Percentiles rank a stretch among this genome's conserved stretches.
phyloP scores from a whole-genome alignment of 2,329 filamentous ascomycete species.

The Scorias spongiosa region DNA sequence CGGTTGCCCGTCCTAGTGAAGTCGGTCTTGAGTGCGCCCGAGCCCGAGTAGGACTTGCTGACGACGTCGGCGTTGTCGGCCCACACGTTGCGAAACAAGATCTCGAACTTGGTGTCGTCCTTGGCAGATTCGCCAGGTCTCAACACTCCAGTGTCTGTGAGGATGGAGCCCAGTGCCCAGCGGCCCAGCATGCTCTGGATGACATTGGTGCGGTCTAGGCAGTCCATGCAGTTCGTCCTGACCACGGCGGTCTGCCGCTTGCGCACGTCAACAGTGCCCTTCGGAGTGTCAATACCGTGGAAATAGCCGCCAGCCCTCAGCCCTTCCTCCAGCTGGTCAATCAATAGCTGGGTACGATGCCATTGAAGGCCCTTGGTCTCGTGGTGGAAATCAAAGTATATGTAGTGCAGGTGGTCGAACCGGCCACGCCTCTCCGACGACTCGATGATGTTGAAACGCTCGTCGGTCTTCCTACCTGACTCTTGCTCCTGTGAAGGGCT shows the following conservation, averaged over 20 bases:
- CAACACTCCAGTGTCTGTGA: constrained; percentile 70
- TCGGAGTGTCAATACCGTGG: constrained; percentile 74
- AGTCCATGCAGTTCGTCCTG: constrained; percentile 98
- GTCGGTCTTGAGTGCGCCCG: constrained; percentile 94
- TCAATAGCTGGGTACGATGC: constrained; percentile 75
- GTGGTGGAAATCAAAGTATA: constrained; percentile 97
- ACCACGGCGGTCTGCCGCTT: constrained; percentile 78
- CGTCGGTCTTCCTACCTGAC: constrained; percentile 47
- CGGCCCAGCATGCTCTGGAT: constrained; percentile 94
- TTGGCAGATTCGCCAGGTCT: constrained; percentile 60
- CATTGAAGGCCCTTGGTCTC: constrained; percentile 92
- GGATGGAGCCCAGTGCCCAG: constrained; percentile 75
- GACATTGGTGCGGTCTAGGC: constrained; percentile 91
- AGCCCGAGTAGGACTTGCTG: constrained; percentile 83
- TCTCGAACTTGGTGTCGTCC: constrained; percentile 69
- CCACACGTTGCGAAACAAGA: constrained; percentile 93
- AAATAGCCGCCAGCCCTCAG: constrained; percentile 78
- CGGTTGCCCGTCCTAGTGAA: constrained; percentile 87
- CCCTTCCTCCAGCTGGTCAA: constrained; percentile 66
- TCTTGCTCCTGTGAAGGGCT: constrained; percentile 51
- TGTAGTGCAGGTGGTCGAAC: constrained; percentile 78
- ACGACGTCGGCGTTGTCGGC: constrained; percentile 96
- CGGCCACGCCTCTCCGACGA: constrained; percentile 42
- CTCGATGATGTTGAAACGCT: constrained; percentile 72
- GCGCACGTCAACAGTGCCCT: constrained; percentile 63